A percentile compares a stretch with the other conserved stretches of the same genome.
Conservation (phyloP, 163 green algal genomes). For the Scenedesmus sp. region DNA sequence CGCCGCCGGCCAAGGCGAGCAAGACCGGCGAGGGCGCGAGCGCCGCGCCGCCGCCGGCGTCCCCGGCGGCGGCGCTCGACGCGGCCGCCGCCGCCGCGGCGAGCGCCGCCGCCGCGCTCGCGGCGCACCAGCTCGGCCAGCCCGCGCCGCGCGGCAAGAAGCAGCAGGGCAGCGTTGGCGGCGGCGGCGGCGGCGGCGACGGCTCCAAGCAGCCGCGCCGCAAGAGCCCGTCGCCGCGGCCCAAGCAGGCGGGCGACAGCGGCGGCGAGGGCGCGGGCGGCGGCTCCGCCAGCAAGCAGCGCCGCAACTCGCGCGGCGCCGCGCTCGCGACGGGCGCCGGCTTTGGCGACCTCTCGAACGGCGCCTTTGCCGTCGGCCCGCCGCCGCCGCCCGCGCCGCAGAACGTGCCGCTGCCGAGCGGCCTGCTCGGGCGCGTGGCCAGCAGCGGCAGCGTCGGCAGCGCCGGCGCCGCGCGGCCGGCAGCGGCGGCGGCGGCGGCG, state of each 20-base stretch:
- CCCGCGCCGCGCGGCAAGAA: conserved; percentile 1
- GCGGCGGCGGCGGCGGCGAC: no score
- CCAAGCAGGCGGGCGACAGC: conserved; percentile 1
- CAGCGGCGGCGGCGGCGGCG: no score
- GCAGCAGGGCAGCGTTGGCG: neutral
- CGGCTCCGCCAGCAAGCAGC: neutral
- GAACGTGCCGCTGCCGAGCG: conserved; percentile 1
- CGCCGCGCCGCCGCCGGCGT: no score
- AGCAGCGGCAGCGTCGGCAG: no score
- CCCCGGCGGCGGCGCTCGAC: neutral
- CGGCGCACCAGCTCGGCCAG: neutral
- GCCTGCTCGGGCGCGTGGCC: neutral
- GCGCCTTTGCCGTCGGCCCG: neutral
- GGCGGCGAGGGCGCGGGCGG: neutral
- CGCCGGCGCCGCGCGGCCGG: no score
- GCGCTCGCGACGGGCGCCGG: neutral
- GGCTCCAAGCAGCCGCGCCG: conserved; percentile 20
- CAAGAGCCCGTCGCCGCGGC: neutral
- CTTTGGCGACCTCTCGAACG: neutral
- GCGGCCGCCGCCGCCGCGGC: conserved; percentile 22
- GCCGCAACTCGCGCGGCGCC: neutral
- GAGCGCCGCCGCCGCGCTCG: neutral
- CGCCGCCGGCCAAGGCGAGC: no score
- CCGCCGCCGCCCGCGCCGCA: neutral
- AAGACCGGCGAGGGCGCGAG: no score